These are phyloP conservation scores for Hemileccinum impolitum DNA, from an alignment of 768 basidiomycete species.

Conservation along the genomic window DNA sequence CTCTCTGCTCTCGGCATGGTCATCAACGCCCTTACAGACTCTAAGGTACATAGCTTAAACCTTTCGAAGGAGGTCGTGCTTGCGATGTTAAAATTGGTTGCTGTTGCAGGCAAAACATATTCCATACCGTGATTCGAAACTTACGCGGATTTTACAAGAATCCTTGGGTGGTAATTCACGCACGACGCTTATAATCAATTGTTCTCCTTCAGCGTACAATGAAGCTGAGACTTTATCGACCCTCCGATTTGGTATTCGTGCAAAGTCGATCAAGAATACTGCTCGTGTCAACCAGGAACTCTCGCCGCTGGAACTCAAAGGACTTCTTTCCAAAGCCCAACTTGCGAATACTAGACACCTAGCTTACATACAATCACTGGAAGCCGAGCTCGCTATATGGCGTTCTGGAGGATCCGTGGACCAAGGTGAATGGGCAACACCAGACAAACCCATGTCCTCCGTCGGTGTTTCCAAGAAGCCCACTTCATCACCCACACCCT, in stretches of 20 bases:
- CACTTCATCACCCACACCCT: constrained; percentile 60
- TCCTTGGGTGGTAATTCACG: constrained; percentile 94
- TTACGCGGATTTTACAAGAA: constrained; percentile 98
- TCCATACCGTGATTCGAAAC: constrained; percentile 98
- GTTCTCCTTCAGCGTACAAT: constrained; percentile 96
- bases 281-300: constrained; percentile 98
- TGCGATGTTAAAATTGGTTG: constrained; percentile 3
- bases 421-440: constrained; percentile 73
- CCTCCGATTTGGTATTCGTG: constrained; percentile 98
- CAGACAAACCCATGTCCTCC: constrained; percentile 51
- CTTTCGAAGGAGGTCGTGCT: background rate
- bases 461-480: constrained; percentile 45
- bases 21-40: constrained; percentile 95
- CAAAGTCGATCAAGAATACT: constrained; percentile 99
- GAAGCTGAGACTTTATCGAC: constrained; percentile 95
- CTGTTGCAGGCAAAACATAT: constrained; percentile 81
- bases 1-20: constrained; percentile 98
- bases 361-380: constrained; percentile 84
- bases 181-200: constrained; percentile 98
- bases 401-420: constrained; percentile 83
- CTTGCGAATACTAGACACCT: constrained; percentile 79
- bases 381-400: constrained; percentile 91
- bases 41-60: constrained; percentile 59
- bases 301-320: constrained; percentile 94
- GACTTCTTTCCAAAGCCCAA: constrained; percentile 84